Percentiles rank a stretch among this genome's conserved stretches.
phyloP scores from a whole-genome alignment of 169 alveolate genomes.

The Plasmodium gaboni region DNA sequence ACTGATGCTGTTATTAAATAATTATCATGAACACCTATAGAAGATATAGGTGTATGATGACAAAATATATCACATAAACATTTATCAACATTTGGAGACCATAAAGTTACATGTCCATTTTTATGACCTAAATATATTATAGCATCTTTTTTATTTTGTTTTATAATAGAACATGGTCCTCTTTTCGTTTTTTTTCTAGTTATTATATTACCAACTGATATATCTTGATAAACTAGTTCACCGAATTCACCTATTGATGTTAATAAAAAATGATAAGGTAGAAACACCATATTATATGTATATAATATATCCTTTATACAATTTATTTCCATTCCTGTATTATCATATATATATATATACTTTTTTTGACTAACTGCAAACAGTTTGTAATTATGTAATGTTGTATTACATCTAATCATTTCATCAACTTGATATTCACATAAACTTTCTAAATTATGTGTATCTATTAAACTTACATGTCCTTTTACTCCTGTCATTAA shows the following conservation, averaged over 20 bases:
- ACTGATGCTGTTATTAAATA: constrained; percentile 82
- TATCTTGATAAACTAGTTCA: constrained; percentile 93
- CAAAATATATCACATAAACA: constrained; percentile 78
- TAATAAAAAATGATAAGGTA: constrained; percentile 94
- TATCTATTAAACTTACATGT: constrained; percentile 92
- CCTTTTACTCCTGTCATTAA: constrained; percentile 95
- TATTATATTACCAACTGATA: constrained; percentile 94
- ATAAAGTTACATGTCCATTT: constrained; percentile 94
- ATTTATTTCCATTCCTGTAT: constrained; percentile 95
- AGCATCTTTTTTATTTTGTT: constrained; percentile 92
- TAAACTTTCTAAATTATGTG: constrained; percentile 78
- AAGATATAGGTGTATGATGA: constrained; percentile 82
- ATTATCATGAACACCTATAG: constrained; percentile 77
- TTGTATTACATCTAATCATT: constrained; percentile 77
- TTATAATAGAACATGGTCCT: constrained; percentile 93
- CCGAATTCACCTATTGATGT: constrained; percentile 94
- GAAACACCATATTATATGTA: constrained; percentile 91
- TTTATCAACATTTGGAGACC: constrained; percentile 95
- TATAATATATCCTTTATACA: constrained; percentile 90
- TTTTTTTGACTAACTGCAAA: constrained; percentile 96
- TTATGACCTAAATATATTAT: constrained; percentile 94
- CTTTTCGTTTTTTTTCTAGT: constrained; percentile 92
- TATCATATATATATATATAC: constrained; percentile 93
- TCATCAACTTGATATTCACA: constrained; percentile 82
- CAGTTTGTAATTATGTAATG: constrained; percentile 93